These are phyloP conservation scores for Microsporum ferrugineum DNA, from an alignment of 2,329 filamentous ascomycete genomes.

Conservation along the genomic window DNA sequence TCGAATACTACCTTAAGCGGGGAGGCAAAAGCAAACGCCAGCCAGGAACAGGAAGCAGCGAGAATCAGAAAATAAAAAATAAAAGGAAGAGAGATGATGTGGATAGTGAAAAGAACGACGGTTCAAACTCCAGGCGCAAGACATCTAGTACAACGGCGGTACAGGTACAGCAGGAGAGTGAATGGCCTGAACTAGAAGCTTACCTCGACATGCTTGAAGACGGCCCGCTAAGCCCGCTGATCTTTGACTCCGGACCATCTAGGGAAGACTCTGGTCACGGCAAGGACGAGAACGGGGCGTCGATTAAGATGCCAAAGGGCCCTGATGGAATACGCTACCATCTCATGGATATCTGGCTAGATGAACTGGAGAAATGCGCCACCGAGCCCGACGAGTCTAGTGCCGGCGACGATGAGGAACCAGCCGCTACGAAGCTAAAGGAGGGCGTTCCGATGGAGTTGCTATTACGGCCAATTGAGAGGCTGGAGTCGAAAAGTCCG, in stretches of 20 bases:
- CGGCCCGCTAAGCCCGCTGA: constrained; percentile 30
- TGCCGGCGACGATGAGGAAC: constrained; percentile 24
- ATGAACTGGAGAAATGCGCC: constrained; percentile 68
- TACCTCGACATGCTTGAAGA: constrained; percentile 32
- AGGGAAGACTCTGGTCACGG: constrained; percentile 1
- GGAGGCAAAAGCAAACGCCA: constrained; percentile 10
- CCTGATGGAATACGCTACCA: constrained; percentile 80
- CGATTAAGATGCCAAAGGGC: constrained; percentile 42
- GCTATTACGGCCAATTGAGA: constrained; percentile 36
- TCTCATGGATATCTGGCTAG: constrained; percentile 79
- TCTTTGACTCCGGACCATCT: constrained; percentile 24
- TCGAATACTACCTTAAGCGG: constrained; percentile 36
- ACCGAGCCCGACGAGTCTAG: constrained; percentile 35
- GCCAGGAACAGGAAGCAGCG: background rate
- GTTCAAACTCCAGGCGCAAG: constrained; percentile 1
- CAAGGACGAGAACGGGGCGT: constrained; percentile 11
- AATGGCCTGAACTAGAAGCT: constrained; percentile 22
- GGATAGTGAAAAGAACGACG: constrained; percentile 10
- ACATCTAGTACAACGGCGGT: constrained; percentile 7
- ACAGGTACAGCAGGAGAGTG: constrained; percentile 13
- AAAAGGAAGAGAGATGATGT: constrained; percentile 17
- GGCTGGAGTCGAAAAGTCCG: constrained; percentile 41
- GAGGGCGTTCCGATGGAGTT: constrained; percentile 30
- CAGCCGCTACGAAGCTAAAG: constrained; percentile 22
- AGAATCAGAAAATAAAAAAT: constrained; percentile 21